Evolutionary conservation across 306 rosid species (phyloP).

Genomic region (Pachyrhizus erosus): DNA sequence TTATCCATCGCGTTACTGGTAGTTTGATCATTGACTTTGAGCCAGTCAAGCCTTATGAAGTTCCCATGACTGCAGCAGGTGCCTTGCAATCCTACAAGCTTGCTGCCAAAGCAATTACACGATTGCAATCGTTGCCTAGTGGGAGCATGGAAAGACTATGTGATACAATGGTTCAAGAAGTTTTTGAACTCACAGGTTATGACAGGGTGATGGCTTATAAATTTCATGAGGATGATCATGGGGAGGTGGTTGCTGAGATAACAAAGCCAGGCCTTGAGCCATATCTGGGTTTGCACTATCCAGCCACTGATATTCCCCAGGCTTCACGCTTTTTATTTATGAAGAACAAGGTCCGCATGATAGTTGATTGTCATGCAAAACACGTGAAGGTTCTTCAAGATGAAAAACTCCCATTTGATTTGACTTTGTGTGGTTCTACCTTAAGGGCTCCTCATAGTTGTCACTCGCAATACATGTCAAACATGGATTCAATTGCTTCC

Average conservation of each 20-base stretch:
- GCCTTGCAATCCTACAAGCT: conserved; percentile 95
- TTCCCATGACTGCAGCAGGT: conserved; percentile 92
- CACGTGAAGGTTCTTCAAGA: conserved; percentile 84
- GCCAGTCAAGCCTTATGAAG: conserved; percentile 93
- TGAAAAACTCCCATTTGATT: conserved; percentile 72
- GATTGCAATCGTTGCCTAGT: conserved; percentile 86
- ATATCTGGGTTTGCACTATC: conserved; percentile 93
- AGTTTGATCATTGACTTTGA: conserved; percentile 91
- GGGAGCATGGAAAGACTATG: conserved; percentile 94
- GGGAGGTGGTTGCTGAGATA: conserved; percentile 89
- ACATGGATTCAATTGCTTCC: conserved; percentile 92
- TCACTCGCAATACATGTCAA: conserved; percentile 82
- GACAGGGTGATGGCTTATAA: conserved; percentile 99
- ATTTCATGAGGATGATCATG: conserved; percentile 96
- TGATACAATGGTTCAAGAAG: conserved; percentile 95
- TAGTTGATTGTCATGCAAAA: conserved; percentile 90
- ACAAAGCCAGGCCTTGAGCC: conserved; percentile 86
- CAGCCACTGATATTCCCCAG: conserved; percentile 96
- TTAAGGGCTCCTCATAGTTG: conserved; percentile 95
- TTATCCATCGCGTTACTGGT: conserved; percentile 82
- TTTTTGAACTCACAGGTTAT: conserved; percentile 94
- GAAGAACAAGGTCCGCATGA: conserved; percentile 95
- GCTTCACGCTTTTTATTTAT: conserved; percentile 87
- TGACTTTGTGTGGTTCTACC: conserved; percentile 92
- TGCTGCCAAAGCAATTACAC: conserved; percentile 90